Evolutionary conservation across 148 eudicot genomes (phyloP).

Genomic region (Rhododendron williamsianum): DNA sequence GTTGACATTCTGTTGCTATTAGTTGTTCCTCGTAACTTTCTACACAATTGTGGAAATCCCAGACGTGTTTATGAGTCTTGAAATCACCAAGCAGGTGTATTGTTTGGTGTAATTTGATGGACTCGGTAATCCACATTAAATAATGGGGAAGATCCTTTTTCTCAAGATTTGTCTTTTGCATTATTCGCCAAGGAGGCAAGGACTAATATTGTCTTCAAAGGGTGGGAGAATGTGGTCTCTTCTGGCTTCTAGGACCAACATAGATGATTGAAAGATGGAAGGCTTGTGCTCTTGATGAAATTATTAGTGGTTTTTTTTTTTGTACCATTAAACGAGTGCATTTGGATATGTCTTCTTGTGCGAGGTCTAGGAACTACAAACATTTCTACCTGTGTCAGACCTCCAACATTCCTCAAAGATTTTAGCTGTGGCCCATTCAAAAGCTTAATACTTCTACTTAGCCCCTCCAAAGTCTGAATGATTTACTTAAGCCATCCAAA

Average conservation of each 20-base stretch:
- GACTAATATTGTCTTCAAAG: neutral
- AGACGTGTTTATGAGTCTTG: neutral
- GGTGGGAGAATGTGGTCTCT: neutral
- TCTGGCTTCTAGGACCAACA: neutral
- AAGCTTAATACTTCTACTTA: neutral
- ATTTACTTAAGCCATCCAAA: neutral
- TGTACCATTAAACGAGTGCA: neutral
- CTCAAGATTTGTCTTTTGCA: neutral
- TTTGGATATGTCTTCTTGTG: neutral
- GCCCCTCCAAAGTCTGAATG: neutral
- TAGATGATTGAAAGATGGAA: neutral
- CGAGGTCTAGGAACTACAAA: neutral
- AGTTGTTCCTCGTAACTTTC: neutral
- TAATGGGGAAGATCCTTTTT: neutral
- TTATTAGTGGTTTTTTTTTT: neutral
- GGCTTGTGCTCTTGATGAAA: neutral
- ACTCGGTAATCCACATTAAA: neutral
- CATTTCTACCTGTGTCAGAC: neutral
- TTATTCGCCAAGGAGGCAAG: neutral
- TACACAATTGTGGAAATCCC: neutral
- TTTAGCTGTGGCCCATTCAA: neutral
- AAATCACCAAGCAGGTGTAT: neutral
- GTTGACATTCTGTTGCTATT: slow-evolving; percentile 23
- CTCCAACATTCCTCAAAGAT: neutral
- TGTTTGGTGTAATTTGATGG: neutral